Conservation (phyloP, 176 grass and related monocot genomes). For the Dactylis glomerata region DNA sequence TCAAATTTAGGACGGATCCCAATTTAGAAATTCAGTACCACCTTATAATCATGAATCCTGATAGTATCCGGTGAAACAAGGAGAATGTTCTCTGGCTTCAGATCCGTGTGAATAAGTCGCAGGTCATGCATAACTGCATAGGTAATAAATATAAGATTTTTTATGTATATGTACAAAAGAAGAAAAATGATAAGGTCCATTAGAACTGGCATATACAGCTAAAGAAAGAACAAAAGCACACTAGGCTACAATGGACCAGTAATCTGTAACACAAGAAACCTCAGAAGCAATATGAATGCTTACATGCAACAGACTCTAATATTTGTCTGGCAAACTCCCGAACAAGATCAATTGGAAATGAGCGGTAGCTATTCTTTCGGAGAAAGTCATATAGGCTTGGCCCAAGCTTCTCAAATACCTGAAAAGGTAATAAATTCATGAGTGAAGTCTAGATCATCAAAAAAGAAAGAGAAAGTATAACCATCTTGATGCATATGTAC, state of each 20-base stretch:
- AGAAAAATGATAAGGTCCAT: neutral
- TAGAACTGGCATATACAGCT: neutral
- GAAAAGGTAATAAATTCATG: conserved; percentile 32
- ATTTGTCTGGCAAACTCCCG: conserved; percentile 89
- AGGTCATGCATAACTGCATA: conserved; percentile 92
- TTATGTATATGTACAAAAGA: neutral
- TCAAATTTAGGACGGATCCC: neutral
- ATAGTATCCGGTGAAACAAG: conserved; percentile 85
- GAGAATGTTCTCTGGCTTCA: conserved; percentile 98
- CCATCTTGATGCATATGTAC: conserved; percentile 67
- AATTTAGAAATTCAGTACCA: conserved; percentile 25
- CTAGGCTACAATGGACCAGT: neutral
- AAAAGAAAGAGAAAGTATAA: conserved; percentile 23
- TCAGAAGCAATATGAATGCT: conserved; percentile 20
- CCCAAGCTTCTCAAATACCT: conserved; percentile 96
- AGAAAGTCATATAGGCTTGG: conserved; percentile 92
- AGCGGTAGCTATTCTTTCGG: conserved; percentile 73
- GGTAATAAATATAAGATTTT: conserved; percentile 15
- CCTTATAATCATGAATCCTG: conserved; percentile 83
- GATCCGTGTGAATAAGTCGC: conserved; percentile 91
- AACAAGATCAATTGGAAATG: conserved; percentile 87
- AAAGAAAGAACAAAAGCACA: neutral
- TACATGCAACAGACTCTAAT: conserved; percentile 91
- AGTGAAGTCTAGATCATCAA: conserved; percentile 14
- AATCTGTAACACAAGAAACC: neutral